A percentile compares a stretch with the other conserved stretches of the same genome.
phyloP scores from a whole-genome alignment of 306 rosid species.

The Trifolium fragiferum region DNA sequence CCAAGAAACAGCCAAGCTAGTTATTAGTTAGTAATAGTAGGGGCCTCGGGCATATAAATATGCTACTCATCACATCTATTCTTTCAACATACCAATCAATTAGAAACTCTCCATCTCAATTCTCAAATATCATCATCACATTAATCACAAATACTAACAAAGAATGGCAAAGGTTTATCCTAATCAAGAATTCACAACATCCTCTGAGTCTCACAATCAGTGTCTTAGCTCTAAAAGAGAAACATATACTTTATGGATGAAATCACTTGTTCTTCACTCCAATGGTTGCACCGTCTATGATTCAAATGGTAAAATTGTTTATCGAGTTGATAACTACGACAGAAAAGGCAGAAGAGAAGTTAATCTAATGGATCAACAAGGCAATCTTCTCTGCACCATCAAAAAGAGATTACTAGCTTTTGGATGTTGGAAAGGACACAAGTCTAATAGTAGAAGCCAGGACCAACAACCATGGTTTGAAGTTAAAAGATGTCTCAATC shows the following conservation, averaged over 20 bases:
- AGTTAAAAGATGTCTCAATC: constrained; percentile 57
- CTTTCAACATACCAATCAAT: not conserved
- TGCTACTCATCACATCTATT: constrained; percentile 3
- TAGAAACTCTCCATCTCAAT: not conserved
- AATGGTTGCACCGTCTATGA: constrained; percentile 90
- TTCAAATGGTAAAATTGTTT: constrained; percentile 70
- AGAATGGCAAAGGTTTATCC: constrained; percentile 57
- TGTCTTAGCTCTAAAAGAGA: constrained; percentile 45
- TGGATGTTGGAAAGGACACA: constrained; percentile 82
- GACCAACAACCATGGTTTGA: constrained; percentile 61
- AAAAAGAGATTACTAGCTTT: constrained; percentile 61
- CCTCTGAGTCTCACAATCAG: constrained; percentile 13
- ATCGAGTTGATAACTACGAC: constrained; percentile 83
- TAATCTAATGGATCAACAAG: constrained; percentile 82
- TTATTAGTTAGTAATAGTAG: too few species aligned
- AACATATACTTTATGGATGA: constrained; percentile 87
- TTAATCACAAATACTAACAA: not conserved
- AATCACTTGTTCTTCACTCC: constrained; percentile 75
- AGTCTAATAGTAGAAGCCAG: constrained; percentile 27
- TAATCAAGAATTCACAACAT: constrained; percentile 27
- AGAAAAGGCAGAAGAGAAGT: constrained; percentile 70
- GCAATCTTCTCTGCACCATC: constrained; percentile 65
- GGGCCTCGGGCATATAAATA: constrained; percentile 45
- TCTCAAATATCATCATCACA: constrained; percentile 3
- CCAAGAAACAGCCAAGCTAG: constrained; percentile 34